phyloP scores from a whole-genome alignment of 1,284 basidiomycete species.

The Apiotrichum porosum region DNA sequence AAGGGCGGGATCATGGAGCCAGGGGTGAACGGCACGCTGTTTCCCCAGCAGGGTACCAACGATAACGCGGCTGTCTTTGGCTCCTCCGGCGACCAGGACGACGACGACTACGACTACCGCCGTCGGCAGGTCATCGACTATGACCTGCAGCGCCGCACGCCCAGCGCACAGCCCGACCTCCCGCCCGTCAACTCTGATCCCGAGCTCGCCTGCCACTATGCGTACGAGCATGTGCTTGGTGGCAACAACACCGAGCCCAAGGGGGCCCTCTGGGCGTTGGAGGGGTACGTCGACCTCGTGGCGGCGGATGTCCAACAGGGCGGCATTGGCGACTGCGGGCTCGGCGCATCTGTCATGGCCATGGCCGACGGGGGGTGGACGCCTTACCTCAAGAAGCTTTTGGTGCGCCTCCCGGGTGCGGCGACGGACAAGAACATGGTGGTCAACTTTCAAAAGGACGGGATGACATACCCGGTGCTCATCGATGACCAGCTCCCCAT shows the following conservation, averaged over 20 bases:
- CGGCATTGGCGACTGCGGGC: constrained; percentile 23
- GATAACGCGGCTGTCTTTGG: background rate
- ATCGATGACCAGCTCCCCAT: constrained; percentile 21
- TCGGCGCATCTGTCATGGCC: constrained; percentile 17
- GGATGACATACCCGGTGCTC: constrained; percentile 4
- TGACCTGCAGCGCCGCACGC: constrained; percentile 2
- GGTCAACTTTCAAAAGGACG: constrained; percentile 14
- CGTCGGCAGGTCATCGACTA: constrained; percentile 11
- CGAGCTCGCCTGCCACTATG: constrained; percentile 5
- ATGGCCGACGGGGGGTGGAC: constrained; percentile 16
- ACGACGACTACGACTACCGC: constrained; percentile 11
- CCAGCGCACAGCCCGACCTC: background rate
- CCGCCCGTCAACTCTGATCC: constrained; percentile 1
- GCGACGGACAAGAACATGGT: background rate
- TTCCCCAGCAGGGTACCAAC: constrained; percentile 13
- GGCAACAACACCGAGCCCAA: constrained; percentile 9
- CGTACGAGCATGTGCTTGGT: constrained; percentile 19
- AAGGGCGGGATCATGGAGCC: constrained; percentile 1
- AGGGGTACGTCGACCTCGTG: constrained; percentile 21
- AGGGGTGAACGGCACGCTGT: background rate
- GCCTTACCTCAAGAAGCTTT: constrained; percentile 7
- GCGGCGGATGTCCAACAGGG: constrained; percentile 18
- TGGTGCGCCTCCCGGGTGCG: background rate
- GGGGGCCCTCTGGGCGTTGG: constrained; percentile 21
- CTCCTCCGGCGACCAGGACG: background rate